Evolutionary conservation across 2,329 filamentous ascomycete species (phyloP).

Genomic region (Claviceps lovelessii): DNA sequence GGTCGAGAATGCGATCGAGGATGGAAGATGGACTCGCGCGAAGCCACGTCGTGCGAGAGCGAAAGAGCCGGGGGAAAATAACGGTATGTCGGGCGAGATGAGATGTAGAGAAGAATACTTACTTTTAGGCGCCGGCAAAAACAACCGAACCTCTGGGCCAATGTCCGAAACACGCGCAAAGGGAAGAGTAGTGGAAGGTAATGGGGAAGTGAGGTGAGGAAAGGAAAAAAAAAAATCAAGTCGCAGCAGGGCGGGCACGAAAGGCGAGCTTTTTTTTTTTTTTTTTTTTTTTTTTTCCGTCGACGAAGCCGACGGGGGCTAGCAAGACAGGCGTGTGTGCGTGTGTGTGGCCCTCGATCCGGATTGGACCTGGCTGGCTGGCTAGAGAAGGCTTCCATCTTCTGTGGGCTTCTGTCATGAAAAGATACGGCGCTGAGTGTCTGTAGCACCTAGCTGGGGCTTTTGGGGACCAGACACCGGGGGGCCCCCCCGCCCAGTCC

Average conservation of each 20-base stretch:
- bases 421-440: neutral
- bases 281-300: slow-evolving; percentile 14
- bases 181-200: slow-evolving; percentile 30
- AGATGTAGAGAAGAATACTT: slow-evolving; percentile 20
- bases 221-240: slow-evolving; percentile 14
- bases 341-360: slow-evolving; percentile 1
- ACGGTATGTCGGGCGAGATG: neutral
- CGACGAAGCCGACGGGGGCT: slow-evolving; percentile 3
- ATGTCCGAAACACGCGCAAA: slow-evolving; percentile 32
- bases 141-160: slow-evolving; percentile 29
- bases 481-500: neutral
- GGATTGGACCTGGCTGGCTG: neutral
- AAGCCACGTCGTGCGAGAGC: neutral
- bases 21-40: neutral
- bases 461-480: neutral
- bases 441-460: too few relatives aligned
- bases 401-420: slow-evolving; percentile 1
- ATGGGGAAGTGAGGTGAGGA: slow-evolving; percentile 15
- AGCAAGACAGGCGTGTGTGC: neutral
- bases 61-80: neutral
- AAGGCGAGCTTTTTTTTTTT: slow-evolving; percentile 18
- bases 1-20: slow-evolving; percentile 6
- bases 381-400: neutral
- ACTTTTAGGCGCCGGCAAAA: slow-evolving; percentile 41
- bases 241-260: slow-evolving; percentile 20